Conservation (phyloP, 805 yeast genomes). For the Cyberlindnera euphorbiae region DNA sequence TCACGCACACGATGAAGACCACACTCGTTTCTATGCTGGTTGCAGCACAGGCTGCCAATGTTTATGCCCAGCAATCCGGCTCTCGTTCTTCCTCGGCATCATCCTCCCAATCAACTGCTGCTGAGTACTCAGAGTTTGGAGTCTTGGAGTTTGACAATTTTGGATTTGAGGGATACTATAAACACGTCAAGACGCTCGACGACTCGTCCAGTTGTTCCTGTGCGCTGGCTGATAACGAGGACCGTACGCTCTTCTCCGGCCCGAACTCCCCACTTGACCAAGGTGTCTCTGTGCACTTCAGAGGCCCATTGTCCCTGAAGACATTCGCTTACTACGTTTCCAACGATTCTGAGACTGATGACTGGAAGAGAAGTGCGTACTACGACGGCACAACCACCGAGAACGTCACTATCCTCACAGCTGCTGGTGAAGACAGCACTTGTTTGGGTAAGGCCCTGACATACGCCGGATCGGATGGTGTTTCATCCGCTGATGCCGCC, state of each 20-base stretch:
- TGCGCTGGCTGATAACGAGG: conserved; percentile 37
- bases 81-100: conserved; percentile 5
- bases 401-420: conserved; percentile 64
- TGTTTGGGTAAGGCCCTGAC: conserved; percentile 69
- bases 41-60: conserved; percentile 6
- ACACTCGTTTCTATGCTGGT: conserved; percentile 3
- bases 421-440: conserved; percentile 52
- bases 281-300: conserved; percentile 69
- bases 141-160: conserved; percentile 47
- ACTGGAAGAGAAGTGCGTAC: conserved; percentile 58
- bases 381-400: conserved; percentile 47
- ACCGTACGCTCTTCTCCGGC: conserved; percentile 46
- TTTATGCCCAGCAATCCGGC: conserved; percentile 8
- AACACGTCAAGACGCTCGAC: conserved; percentile 40
- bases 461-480: conserved; percentile 57
- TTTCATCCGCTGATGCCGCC: conserved; percentile 38
- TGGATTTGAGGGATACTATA: conserved; percentile 52
- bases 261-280: conserved; percentile 60
- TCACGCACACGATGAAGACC: neutral
- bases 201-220: conserved; percentile 41
- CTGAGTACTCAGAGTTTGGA: conserved; percentile 26
- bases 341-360: conserved; percentile 32
- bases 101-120: conserved; percentile 7
- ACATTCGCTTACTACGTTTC: conserved; percentile 61
- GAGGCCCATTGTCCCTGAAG: conserved; percentile 65